Evolutionary conservation across 2,329 filamentous ascomycete species (phyloP).

Genomic region (Diaporthe caulivora): DNA sequence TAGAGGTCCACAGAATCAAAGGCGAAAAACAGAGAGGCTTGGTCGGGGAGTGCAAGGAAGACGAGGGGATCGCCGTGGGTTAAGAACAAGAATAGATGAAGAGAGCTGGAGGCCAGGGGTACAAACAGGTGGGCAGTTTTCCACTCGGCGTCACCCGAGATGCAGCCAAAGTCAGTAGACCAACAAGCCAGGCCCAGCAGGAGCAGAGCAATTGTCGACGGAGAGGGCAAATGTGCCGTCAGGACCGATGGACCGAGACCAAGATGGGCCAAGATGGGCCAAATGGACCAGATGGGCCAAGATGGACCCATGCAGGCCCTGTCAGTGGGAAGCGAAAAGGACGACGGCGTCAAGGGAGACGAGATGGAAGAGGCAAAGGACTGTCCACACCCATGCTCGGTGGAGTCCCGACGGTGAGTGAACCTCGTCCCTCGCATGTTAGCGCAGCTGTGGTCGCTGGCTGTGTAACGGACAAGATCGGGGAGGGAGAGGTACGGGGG

Average conservation of each 20-base stretch:
- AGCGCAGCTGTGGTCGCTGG: slow-evolving; percentile 18
- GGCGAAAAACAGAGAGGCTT: slow-evolving; percentile 25
- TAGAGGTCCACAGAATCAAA: slow-evolving; percentile 32
- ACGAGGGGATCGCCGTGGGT: slow-evolving; percentile 37
- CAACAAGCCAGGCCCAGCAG: neutral
- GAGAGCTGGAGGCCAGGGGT: slow-evolving; percentile 19
- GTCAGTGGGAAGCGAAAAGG: slow-evolving; percentile 12
- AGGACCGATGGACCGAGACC: too few species aligned
- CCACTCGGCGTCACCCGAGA: slow-evolving; percentile 39
- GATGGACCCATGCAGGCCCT: slow-evolving; percentile 19
- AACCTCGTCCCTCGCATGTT: slow-evolving; percentile 12
- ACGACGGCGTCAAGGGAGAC: slow-evolving; percentile 30
- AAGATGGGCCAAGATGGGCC: neutral
- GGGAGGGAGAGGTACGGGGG: neutral
- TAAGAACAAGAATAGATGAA: slow-evolving; percentile 32
- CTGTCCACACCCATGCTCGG: slow-evolving; percentile 27
- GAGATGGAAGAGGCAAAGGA: slow-evolving; percentile 17
- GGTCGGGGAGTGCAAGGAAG: slow-evolving; percentile 24
- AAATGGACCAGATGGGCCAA: slow-evolving; percentile 8
- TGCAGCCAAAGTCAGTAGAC: slow-evolving; percentile 29
- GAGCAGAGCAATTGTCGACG: neutral
- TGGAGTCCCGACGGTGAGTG: slow-evolving; percentile 24
- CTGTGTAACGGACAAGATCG: slow-evolving; percentile 26
- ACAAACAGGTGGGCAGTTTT: slow-evolving; percentile 35
- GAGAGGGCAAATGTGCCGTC: slow-evolving; percentile 4